Evolutionary conservation across 768 basidiomycete genomes (phyloP), one percentile per base, ranked within the genome.

Genomic region (Tricholoma bakamatsutake): DNA sequence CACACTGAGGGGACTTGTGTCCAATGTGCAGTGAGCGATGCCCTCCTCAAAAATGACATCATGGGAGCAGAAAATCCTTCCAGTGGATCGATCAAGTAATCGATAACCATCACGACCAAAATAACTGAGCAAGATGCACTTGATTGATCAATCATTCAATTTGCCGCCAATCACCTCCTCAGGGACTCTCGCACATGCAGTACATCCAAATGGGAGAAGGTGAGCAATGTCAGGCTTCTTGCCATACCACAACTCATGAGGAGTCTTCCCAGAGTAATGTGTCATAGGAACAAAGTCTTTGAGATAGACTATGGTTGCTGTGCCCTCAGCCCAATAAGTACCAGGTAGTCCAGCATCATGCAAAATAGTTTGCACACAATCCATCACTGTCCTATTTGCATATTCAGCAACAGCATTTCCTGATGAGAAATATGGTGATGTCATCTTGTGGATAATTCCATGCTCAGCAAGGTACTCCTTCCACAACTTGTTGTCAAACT

Each of bases 401-500:
- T 57, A 57, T 47, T 73, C 65, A 39, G 21, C 21, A 24, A 24
- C 21, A 24, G 21, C 21, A 24, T 24, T 24, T 24, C 21, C 21
- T 24, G 21, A 24, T 24, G 21, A 24, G 21, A 3, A 24, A 24
- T 24, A 24, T 24, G 21, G 21, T 1, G 21, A 24, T 0, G 63
- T 66, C 1, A 69, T 53, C 42, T 69, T 59, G 12, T 31, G 24
- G 30, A 42, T 18, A 11, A 69, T 68, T 1, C 71, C 69, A 13
- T 64, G 47, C 5, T 53, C 37, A 62, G 58, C 37, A 59, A 63
- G 21, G 21, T 24, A 24, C 1, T 13, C 39, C 8, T 61, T 30
- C 50, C 68, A 70, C 6, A 63, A 42, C 0, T 55, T 24, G 50
- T 63, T 65, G 2, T 64, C 42, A 39, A 64, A 72, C 57, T 72